These are phyloP conservation scores for Rhizophagus clarus DNA, from an alignment of 192 early-diverging fungal genomes.

Conservation along the genomic window DNA sequence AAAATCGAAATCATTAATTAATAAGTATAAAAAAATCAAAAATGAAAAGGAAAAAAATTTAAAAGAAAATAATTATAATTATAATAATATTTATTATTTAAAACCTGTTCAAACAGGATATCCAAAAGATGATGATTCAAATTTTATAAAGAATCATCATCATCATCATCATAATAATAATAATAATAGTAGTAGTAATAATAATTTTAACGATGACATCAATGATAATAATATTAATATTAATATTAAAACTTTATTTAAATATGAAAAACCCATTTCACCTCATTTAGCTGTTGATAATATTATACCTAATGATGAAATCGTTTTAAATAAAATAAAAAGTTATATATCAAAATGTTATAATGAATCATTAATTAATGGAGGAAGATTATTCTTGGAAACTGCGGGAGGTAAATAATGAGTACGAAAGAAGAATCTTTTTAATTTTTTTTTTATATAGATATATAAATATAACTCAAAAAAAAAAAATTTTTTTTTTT, in stretches of 20 bases:
- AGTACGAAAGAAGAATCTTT: not conserved
- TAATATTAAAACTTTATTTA: conserved; percentile 54
- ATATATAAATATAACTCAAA: no score
- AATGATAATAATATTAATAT: conserved; percentile 7
- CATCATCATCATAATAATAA: no score
- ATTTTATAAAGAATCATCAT: conserved; percentile 38
- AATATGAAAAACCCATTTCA: conserved; percentile 73
- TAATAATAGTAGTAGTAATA: no score
- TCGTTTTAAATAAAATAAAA: conserved; percentile 46
- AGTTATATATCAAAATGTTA: conserved; percentile 41
- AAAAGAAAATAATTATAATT: conserved; percentile 15
- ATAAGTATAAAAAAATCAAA: no score
- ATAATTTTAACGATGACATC: no score
- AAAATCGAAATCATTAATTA: not conserved
- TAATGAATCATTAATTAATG: conserved; percentile 26
- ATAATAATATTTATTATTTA: conserved; percentile 57
- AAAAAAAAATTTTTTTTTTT: no score
- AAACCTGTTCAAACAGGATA: conserved; percentile 87
- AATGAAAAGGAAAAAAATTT: not conserved
- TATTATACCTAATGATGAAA: conserved; percentile 49
- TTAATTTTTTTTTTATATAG: no score
- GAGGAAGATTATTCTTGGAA: conserved; percentile 64
- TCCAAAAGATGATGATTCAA: conserved; percentile 74
- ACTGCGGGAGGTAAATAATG: conserved; percentile 69
- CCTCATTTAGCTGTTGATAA: conserved; percentile 72